A percentile compares a stretch with the other conserved stretches of the same genome.
phyloP scores from a whole-genome alignment of 768 basidiomycete species.

The Hygrophorus russula region DNA sequence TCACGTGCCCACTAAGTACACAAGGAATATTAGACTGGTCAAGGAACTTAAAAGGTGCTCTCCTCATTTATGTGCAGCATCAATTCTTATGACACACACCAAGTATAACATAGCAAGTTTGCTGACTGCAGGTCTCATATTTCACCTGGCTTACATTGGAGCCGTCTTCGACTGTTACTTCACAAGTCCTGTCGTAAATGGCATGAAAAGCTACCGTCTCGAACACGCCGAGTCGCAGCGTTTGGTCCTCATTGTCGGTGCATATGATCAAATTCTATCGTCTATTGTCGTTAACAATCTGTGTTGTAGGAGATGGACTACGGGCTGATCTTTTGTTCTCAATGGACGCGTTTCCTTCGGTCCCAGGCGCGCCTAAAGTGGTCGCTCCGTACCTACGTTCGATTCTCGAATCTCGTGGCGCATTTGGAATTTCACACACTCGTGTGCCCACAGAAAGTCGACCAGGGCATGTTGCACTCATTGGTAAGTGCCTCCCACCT shows the following conservation, averaged over 20 bases:
- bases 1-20: too few relatives aligned
- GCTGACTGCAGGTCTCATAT: constrained; percentile 56
- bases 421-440: constrained; percentile 79
- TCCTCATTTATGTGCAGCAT: too few relatives aligned
- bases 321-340: constrained; percentile 73
- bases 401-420: constrained; percentile 55
- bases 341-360: constrained; percentile 43
- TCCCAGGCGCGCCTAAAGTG: constrained; percentile 39
- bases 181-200: constrained; percentile 70
- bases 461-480: constrained; percentile 83
- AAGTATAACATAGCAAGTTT: constrained; percentile 32
- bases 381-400: constrained; percentile 69
- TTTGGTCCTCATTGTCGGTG: constrained; percentile 73
- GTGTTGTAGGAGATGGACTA: constrained; percentile 59
- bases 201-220: constrained; percentile 50
- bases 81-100: constrained; percentile 5
- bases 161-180: constrained; percentile 87
- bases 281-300: constrained; percentile 1
- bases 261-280: constrained; percentile 9
- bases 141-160: constrained; percentile 63
- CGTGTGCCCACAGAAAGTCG: constrained; percentile 81
- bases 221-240: constrained; percentile 48
- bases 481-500: constrained; percentile 38
- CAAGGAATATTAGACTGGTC: too few relatives aligned
- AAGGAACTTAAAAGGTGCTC: too few relatives aligned